phyloP scores from a whole-genome alignment of 2,329 filamentous ascomycete genomes.

The Dactylellina drechsleri region DNA sequence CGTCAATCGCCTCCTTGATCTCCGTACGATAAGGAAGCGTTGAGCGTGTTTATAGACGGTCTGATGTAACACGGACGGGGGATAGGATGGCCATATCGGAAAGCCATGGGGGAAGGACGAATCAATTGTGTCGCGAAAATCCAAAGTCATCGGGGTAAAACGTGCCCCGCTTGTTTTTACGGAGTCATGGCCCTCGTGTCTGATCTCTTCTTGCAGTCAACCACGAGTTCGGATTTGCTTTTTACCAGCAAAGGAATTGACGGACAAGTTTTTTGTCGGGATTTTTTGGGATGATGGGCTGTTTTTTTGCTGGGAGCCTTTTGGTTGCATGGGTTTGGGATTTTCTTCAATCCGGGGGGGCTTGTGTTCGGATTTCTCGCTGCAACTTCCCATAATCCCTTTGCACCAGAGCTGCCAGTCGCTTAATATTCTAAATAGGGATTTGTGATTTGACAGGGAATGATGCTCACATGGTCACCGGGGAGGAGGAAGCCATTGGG shows the following conservation, averaged over 20 bases:
- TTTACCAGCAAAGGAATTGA: slow-evolving; percentile 4
- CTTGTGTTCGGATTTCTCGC: slow-evolving; percentile 48
- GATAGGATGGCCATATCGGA: slow-evolving; percentile 1
- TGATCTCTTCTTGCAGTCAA: slow-evolving; percentile 32
- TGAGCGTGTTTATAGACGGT: slow-evolving; percentile 13
- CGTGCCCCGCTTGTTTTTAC: slow-evolving; percentile 44
- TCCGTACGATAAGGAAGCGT: slow-evolving; percentile 2
- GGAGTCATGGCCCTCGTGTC: slow-evolving; percentile 25
- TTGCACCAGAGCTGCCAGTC: slow-evolving; percentile 40
- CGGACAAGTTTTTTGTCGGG: too few relatives aligned
- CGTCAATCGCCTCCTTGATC: slow-evolving; percentile 21
- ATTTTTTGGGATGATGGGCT: slow-evolving; percentile 1
- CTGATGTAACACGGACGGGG: slow-evolving; percentile 5
- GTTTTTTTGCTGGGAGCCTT: not conserved
- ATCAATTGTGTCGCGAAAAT: slow-evolving; percentile 16
- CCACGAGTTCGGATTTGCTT: slow-evolving; percentile 41
- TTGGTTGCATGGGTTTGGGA: slow-evolving; percentile 26
- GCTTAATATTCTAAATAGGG: slow-evolving; percentile 55
- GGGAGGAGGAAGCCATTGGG: slow-evolving; percentile 25
- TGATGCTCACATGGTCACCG: slow-evolving; percentile 53
- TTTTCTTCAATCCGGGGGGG: slow-evolving; percentile 13
- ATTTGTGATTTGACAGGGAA: slow-evolving; percentile 55
- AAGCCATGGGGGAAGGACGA: slow-evolving; percentile 5
- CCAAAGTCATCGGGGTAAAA: slow-evolving; percentile 26
- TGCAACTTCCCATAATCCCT: slow-evolving; percentile 55